phyloP scores from a whole-genome alignment of 2,329 filamentous ascomycete genomes.

The Orbilia oligospora region DNA sequence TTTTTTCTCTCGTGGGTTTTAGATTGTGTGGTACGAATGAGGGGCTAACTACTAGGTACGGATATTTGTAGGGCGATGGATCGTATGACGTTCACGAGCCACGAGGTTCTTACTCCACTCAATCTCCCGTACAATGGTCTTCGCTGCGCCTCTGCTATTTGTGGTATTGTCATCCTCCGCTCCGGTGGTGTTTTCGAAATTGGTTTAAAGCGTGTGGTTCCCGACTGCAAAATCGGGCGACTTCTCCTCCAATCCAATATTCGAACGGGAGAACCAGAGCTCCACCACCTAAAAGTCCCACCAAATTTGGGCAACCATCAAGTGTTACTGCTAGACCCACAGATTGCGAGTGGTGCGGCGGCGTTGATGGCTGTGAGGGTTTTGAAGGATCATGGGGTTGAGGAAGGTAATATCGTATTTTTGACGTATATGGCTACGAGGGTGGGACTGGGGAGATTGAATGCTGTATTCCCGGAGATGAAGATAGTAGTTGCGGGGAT shows the following conservation, averaged over 20 bases:
- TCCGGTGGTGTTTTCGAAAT: slow-evolving; percentile 91
- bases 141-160: slow-evolving; percentile 78
- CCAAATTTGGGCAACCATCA: slow-evolving; percentile 79
- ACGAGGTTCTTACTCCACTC: slow-evolving; percentile 78
- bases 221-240: slow-evolving; percentile 90
- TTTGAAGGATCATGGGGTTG: slow-evolving; percentile 92
- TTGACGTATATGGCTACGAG: slow-evolving; percentile 92
- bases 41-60: not conserved
- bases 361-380: slow-evolving; percentile 95
- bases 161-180: slow-evolving; percentile 88
- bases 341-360: slow-evolving; percentile 91
- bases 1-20: not conserved
- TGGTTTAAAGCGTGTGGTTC: slow-evolving; percentile 88
- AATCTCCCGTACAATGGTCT: slow-evolving; percentile 80
- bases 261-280: slow-evolving; percentile 87
- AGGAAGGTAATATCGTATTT: slow-evolving; percentile 86
- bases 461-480: slow-evolving; percentile 89
- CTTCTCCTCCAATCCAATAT: slow-evolving; percentile 91
- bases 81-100: slow-evolving; percentile 78
- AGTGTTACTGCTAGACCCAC: slow-evolving; percentile 89
- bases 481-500: slow-evolving; percentile 87
- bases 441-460: slow-evolving; percentile 85
- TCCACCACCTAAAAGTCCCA: slow-evolving; percentile 89
- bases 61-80: slow-evolving; percentile 76
- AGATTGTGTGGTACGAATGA: not conserved